Conservation (phyloP, 2,329 filamentous ascomycete genomes). For the Fusarium graminum region DNA sequence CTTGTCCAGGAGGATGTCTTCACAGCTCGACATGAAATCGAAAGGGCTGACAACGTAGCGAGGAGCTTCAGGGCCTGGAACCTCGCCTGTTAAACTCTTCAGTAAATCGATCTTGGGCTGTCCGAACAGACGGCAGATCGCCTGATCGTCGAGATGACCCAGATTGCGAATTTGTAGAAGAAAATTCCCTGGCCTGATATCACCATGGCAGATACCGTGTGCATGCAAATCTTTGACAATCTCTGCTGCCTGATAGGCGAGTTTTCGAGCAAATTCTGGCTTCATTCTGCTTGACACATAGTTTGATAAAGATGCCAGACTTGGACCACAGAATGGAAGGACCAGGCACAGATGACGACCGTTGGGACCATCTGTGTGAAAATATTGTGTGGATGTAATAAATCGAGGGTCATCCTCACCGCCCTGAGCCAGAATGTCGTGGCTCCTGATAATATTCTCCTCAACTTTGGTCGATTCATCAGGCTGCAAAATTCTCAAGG, state of each 20-base stretch:
- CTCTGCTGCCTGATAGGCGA: neutral
- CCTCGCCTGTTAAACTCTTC: neutral
- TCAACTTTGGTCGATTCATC: neutral
- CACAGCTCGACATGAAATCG: conserved; percentile 5
- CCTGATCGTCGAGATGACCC: conserved; percentile 3
- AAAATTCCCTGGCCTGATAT: neutral
- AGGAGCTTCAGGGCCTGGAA: neutral
- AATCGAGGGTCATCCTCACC: neutral
- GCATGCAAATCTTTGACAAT: neutral
- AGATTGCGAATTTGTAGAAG: neutral
- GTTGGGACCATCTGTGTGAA: neutral
- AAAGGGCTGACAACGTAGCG: neutral
- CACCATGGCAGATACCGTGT: neutral
- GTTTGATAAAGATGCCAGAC: neutral
- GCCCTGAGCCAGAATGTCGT: neutral
- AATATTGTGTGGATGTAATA: neutral
- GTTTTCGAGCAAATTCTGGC: neutral
- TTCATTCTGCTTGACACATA: neutral
- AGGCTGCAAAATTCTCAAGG: neutral
- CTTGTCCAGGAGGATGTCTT: neutral
- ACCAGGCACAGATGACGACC: conserved; percentile 1
- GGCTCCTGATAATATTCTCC: neutral
- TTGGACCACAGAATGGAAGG: conserved; percentile 8
- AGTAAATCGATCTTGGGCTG: neutral
- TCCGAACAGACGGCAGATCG: neutral